Evolutionary conservation across 352 stramenopile species (phyloP), one percentile per base, ranked within the genome.

Genomic region (Pythium sukuiense): DNA sequence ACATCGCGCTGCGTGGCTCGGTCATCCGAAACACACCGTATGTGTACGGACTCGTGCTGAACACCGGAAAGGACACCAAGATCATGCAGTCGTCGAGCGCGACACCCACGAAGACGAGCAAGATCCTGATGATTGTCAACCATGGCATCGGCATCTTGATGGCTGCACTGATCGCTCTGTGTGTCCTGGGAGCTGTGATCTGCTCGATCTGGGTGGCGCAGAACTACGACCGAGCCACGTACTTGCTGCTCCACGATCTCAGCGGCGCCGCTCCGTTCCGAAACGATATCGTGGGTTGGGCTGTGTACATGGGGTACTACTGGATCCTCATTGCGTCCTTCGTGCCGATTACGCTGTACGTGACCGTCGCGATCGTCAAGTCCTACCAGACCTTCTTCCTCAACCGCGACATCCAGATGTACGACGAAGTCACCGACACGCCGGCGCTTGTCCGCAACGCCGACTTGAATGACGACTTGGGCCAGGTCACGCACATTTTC

Each of bases 311-410:
- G 55, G 85, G 85, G 4, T 95, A 94, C 76, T 96, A 87, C 69
- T 96, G 86, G 85, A 93, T 95, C 67, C 76, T 94, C 30, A 93
- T 95, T 48, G 84, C 88, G 29, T 93, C 83, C 0, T 95, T 96
- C 64, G 86, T 96, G 5, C 88, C 88, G 18, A 96, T 96, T 65
- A 95, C 88, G 60, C 65, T 96, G 48, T 96, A 96, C 71, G 88
- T 96, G 48, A 93, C 85, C 9, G 89, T 96, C 41, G 86, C 86
- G 27, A 92, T 96, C 55, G 87, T 93, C 53, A 94, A 93, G 63
- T 92, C 73, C 27, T 94, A 94, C 67, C 87, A 96, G 69, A 93
- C 85, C 0, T 91, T 84, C 59, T 94, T 95, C 69, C 62, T 96
- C 30, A 92, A 93, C 58, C 83, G 83, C 27, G 85, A 98, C 65